These are phyloP conservation scores for Diaporthe aspalathi DNA, from an alignment of 2,329 filamentous ascomycete species.

Conservation along the genomic window DNA sequence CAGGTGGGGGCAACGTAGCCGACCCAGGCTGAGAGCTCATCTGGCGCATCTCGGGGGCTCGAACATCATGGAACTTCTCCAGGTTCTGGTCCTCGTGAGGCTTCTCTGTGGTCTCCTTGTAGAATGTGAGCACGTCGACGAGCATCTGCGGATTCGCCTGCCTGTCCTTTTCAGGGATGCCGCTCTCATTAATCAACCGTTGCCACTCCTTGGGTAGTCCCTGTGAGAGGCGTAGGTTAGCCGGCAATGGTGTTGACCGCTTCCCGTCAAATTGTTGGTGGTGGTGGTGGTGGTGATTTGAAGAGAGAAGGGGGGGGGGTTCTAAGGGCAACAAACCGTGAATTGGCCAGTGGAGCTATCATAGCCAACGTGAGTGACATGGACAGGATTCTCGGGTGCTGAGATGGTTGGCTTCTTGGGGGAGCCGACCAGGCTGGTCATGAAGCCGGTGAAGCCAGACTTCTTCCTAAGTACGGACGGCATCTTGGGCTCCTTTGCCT, in stretches of 20 bases:
- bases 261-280: too few relatives aligned
- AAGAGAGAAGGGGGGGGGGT: too few relatives aligned
- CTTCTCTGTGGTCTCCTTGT: constrained; percentile 90
- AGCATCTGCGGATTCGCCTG: constrained; percentile 96
- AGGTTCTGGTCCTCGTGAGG: constrained; percentile 87
- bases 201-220: constrained; percentile 99
- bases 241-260: constrained; percentile 39
- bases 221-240: constrained; percentile 56
- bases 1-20: constrained; percentile 60
- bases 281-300: too few relatives aligned
- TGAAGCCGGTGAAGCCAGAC: constrained; percentile 87
- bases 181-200: constrained; percentile 91
- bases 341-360: constrained; percentile 97
- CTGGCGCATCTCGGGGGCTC: constrained; percentile 65
- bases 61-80: constrained; percentile 95
- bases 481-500: constrained; percentile 72
- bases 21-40: constrained; percentile 55
- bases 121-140: constrained; percentile 95
- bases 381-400: constrained; percentile 96
- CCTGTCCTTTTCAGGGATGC: constrained; percentile 95
- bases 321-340: constrained; percentile 72
- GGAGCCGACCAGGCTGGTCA: constrained; percentile 85
- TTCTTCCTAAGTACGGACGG: constrained; percentile 78
- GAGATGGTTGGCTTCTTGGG: constrained; percentile 94
- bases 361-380: constrained; percentile 97